Base-by-base conservation (phyloP, 2,329 filamentous ascomycete genomes). In the Alternaria sp. region DNA sequence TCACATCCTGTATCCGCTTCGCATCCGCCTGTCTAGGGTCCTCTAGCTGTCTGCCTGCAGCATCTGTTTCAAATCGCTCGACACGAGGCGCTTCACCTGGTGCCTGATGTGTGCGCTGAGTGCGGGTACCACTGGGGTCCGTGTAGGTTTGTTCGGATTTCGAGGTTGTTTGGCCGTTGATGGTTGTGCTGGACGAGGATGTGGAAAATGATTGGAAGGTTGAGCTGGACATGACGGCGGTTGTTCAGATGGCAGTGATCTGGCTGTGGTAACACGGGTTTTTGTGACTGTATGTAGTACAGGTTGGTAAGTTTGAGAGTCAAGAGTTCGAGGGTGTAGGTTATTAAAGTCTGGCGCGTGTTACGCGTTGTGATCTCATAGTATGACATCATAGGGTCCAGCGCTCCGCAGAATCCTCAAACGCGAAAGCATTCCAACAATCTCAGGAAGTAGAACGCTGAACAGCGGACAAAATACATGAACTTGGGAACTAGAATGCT, bases 1-100 rank as follows among this genome's bases (percentile, higher is more conserved):
- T 77, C 34, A 77, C 75, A 62, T 78, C 75, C 51, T 73, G 62
- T n/a, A 78, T 75, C 30, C 74, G 61, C 7, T 61, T 59, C 41
- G 50, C 51, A 30, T 55, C 48, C 7, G 34, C 54, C 4, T 59
- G 52, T 6, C 46, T 52, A n/a, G 45, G 20, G 0, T 59, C 63
- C 4, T 67, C 69, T 1, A 75, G 49, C 27, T 66, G 55, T 18
- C 65, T 60, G 4, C 75, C 74, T 0, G 59, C 27, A 14, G 30
- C 54, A 60, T 76, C 74, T 12, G 68, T 65, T 57, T 74, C 57
- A 8, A 69, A 62, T 5, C 65, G 69, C 65, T 78, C 74, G 36
- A 75, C 70, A 16, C 63, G 65, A 5, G 60, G 55, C 6, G 60
- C 62, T 50, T 76, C 67, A 0, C 74, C 75, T 0, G 73, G 70